Conservation (phyloP, 2,329 filamentous ascomycete species). For the Hymenoscyphus occultus region DNA sequence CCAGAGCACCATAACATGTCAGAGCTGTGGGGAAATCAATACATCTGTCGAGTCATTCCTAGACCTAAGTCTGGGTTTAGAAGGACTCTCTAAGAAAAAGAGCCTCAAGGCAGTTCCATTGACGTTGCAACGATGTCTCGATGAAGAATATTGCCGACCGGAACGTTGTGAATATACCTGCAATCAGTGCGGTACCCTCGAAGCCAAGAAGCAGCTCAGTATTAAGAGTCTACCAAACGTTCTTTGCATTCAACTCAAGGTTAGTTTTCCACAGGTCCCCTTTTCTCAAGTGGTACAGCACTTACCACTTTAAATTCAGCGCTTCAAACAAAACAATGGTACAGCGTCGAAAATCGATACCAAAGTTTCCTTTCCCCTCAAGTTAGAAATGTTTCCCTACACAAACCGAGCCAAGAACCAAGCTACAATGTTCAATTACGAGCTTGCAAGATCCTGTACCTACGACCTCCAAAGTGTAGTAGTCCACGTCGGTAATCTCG, state of each 20-base stretch:
- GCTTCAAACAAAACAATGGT: constrained; percentile 73
- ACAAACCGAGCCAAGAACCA: constrained; percentile 62
- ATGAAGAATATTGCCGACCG: constrained; percentile 78
- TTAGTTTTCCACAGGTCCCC: constrained; percentile 40
- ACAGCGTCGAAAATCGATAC: constrained; percentile 85
- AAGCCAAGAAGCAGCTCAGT: constrained; percentile 78
- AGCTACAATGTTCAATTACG: constrained; percentile 49
- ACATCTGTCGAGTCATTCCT: constrained; percentile 85
- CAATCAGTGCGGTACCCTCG: constrained; percentile 72
- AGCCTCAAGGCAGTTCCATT: constrained; percentile 46
- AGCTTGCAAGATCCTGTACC: constrained; percentile 63
- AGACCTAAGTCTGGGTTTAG: constrained; percentile 85
- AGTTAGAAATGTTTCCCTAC: constrained; percentile 88
- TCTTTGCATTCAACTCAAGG: constrained; percentile 89
- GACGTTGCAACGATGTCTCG: constrained; percentile 71
- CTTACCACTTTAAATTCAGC: constrained; percentile 37
- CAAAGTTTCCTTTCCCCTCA: constrained; percentile 78
- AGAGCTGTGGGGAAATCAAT: constrained; percentile 79
- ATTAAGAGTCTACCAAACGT: constrained; percentile 86
- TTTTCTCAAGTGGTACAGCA: neutral
- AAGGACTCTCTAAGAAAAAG: constrained; percentile 67
- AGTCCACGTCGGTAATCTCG: constrained; percentile 89
- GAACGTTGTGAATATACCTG: constrained; percentile 92
- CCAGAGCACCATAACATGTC: constrained; percentile 86
- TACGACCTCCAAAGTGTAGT: constrained; percentile 90